phyloP scores from a whole-genome alignment of 441 rosid genomes.

The Manihot esculenta region DNA sequence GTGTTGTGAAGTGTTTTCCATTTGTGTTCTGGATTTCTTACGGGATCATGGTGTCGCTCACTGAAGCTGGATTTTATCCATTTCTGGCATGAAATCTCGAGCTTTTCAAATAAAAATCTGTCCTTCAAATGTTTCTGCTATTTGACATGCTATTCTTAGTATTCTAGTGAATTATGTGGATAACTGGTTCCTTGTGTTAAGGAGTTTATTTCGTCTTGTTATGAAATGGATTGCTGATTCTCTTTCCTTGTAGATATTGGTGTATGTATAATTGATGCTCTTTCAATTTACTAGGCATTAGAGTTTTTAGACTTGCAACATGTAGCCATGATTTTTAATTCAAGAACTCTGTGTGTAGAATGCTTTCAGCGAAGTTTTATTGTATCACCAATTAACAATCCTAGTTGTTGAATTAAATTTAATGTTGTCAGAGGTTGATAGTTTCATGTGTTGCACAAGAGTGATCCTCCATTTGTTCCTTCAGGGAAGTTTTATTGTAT shows the following conservation, averaged over 20 bases:
- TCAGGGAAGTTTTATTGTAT: too few relatives aligned
- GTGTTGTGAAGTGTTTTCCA: not conserved
- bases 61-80: slow-evolving; percentile 8
- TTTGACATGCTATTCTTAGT: not conserved
- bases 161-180: not conserved
- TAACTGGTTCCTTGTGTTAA: not conserved
- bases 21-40: not conserved
- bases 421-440: slow-evolving; percentile 69
- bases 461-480: slow-evolving; percentile 92
- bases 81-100: not conserved
- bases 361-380: slow-evolving; percentile 5
- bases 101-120: too few relatives aligned
- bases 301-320: not conserved
- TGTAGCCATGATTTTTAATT: not conserved
- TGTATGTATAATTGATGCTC: not conserved
- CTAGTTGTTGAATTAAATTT: slow-evolving; percentile 14
- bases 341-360: slow-evolving; percentile 1
- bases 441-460: slow-evolving; percentile 98
- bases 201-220: not conserved
- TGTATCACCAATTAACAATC: not conserved
- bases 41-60: not conserved
- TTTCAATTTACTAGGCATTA: not conserved
- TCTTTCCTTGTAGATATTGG: not conserved
- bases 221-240: not conserved
- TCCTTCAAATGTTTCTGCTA: not conserved